Base-by-base conservation (phyloP, 2,329 filamentous ascomycete species). In the Didymella arachidicola region DNA sequence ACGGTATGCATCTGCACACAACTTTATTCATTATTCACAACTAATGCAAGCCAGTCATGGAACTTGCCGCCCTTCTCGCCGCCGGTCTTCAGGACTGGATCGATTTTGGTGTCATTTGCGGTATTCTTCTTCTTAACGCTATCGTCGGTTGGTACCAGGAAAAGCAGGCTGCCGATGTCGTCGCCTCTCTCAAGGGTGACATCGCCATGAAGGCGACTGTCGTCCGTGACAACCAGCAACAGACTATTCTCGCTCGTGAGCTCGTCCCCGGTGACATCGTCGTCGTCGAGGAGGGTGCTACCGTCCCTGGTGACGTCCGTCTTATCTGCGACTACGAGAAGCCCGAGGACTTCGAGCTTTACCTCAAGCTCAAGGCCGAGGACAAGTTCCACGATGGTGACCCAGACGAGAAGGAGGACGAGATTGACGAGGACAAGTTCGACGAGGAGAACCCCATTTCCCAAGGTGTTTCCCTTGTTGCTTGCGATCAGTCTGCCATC, bases 141-240 rank as follows among this genome's bases (percentile, higher is more conserved):
- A 80, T 88, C 64, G 89, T 91, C 76, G 89, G 89, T 82, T 92
- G 89, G 86, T 91, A 92, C 78, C 89, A 91, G 77, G 89, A 92
- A 79, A 92, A 92, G 82, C 89, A 91, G 79, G 89, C 89, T 69
- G 89, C 88, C 66, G 89, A 92, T 78, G 88, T 69, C 61, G 64
- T 70, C 71, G 89, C 89, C 56, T 86, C 82, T 63, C 80, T 92
- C 62, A 91, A 91, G 82, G 89, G 89, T 80, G 89, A 92, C 72
- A 92, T 92, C 72, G 89, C 89, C 70, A 89, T 92, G 87, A 89
- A 86, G 79, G 86, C 87, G 46, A 82, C 80, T 62, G 87, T 89
- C 71, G 79, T 91, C 67, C 88, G 89, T 72, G 83, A 90, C 73
- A 88, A 89, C 61, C 79, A 81, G 61, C 87, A 90, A 79, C 79